phyloP scores from a whole-genome alignment of 1,139 yeast genomes.

The Sugiyamaella grinbergsii region DNA sequence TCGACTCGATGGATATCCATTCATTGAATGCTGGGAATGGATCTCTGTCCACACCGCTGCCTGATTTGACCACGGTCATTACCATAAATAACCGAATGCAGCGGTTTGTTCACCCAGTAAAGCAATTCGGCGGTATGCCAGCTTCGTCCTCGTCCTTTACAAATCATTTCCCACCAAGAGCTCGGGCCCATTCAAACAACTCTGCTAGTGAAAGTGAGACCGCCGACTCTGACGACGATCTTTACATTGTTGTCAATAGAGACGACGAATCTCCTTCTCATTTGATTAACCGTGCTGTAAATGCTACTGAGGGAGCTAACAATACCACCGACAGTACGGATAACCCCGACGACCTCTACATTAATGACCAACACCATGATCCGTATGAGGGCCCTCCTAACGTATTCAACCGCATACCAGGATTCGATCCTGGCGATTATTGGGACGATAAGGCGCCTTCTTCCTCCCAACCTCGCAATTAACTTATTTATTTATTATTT shows the following conservation, averaged over 20 bases:
- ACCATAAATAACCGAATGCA: conserved; percentile 7
- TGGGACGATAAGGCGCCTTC: conserved; percentile 37
- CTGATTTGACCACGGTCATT: conserved; percentile 10
- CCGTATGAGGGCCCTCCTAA: conserved; percentile 23
- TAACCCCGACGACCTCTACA: not conserved
- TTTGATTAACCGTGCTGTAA: not conserved
- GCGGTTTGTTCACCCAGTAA: conserved; percentile 17
- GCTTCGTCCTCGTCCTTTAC: not conserved
- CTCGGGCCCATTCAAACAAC: conserved; percentile 7
- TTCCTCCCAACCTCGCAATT: conserved; percentile 8
- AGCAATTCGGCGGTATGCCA: not conserved
- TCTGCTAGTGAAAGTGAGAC: not conserved
- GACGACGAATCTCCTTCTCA: conserved; percentile 13
- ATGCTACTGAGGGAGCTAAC: not conserved
- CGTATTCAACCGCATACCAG: conserved; percentile 32
- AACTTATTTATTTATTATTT: conserved; percentile 20
- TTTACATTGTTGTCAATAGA: conserved; percentile 17
- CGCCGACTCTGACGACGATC: conserved; percentile 23
- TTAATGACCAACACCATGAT: not conserved
- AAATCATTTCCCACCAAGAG: not conserved
- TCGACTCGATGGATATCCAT: too few relatives aligned
- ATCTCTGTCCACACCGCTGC: not conserved
- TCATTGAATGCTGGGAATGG: not conserved
- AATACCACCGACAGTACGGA: not conserved
- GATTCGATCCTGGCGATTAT: conserved; percentile 40